Evolutionary conservation across 2,329 filamentous ascomycete genomes (phyloP), one percentile per base, ranked within the genome.

Genomic region (Chaetomiaceae sp.): DNA sequence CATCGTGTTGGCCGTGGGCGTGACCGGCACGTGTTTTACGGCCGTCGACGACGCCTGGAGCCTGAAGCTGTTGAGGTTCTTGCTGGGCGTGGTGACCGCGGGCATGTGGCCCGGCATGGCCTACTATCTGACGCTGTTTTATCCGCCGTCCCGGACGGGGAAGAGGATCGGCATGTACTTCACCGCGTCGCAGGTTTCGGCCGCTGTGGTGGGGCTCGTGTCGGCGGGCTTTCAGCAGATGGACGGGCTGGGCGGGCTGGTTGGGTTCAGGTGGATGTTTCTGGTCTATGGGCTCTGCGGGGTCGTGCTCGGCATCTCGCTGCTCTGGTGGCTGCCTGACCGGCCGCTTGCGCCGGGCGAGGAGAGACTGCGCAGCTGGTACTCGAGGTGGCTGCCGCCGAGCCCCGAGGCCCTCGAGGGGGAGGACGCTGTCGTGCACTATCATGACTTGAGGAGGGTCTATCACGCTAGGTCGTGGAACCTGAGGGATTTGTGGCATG

Each of bases 51-150:
- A 84, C 36, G 87, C 87, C 7, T 95, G 90, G 87, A 94, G 89
- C 64, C 77, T 95, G 62, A 91, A 92, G 80, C 75, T 95, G n/a
- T 78, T 96, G 25, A 85, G 90, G 7, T 85, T 96, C 51, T 77
- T 96, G 10, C 80, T 96, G 6, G 90, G 90, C 43, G 79, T 94
- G 13, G 90, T 95, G 21, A 91, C 91, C 66, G 90, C 90, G 1
- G 90, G 90, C 42, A 90, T 96, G 86, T 96, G 90, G 90, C 90
- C 90, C 0, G 90, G 90, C 45, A 95, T 96, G 90, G 83, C 89
- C 9, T 94, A 94, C 68, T 96, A 95, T 65, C 76, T 96, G 42
- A 95, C 90, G 0, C 77, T 95, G 7, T 96, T 95, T 75, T 96
- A 96, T 65, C 90, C 90, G 6, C 90, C 90, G 0, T 89, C 87